Percentiles rank a stretch among this genome's conserved stretches.
phyloP scores from a whole-genome alignment of 2,329 filamentous ascomycete species.

The Cladorrhinum sp. region DNA sequence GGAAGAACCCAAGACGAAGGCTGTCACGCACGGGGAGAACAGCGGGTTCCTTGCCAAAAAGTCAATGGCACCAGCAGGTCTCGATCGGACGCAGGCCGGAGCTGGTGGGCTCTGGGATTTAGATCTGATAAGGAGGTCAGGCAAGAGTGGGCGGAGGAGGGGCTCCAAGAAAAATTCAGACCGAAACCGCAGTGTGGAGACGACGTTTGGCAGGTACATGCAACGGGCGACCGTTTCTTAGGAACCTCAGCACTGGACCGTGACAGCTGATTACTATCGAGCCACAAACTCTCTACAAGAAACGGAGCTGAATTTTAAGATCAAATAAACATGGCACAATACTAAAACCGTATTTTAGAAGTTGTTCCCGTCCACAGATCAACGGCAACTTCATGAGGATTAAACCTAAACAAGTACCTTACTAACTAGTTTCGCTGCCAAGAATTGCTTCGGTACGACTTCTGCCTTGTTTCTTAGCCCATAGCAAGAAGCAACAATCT shows the following conservation, averaged over 20 bases:
- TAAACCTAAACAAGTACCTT: not conserved
- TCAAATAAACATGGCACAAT: too few relatives aligned
- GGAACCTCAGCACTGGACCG: not conserved
- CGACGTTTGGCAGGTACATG: not conserved
- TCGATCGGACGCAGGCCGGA: conserved; percentile 20
- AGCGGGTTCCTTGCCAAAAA: conserved; percentile 19
- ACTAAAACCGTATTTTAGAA: too few relatives aligned
- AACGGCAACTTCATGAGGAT: not conserved
- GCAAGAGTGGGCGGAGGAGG: conserved; percentile 22
- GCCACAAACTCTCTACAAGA: too few relatives aligned
- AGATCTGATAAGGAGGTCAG: conserved; percentile 20
- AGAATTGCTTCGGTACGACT: not conserved
- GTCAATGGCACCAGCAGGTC: conserved; percentile 22
- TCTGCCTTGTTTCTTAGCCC: conserved; percentile 1
- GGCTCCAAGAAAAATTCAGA: conserved; percentile 26
- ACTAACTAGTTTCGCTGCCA: not conserved
- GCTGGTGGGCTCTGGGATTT: conserved; percentile 16
- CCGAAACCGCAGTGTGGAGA: conserved; percentile 28
- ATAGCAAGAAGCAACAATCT: not conserved
- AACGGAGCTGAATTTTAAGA: too few relatives aligned
- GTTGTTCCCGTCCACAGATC: not conserved
- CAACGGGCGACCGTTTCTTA: not conserved
- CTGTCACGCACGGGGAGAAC: conserved; percentile 7
- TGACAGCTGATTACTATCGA: not conserved
- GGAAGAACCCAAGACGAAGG: conserved; percentile 12